These are phyloP conservation scores for Mycena polygramma DNA, from an alignment of 768 basidiomycete species.

Conservation along the genomic window DNA sequence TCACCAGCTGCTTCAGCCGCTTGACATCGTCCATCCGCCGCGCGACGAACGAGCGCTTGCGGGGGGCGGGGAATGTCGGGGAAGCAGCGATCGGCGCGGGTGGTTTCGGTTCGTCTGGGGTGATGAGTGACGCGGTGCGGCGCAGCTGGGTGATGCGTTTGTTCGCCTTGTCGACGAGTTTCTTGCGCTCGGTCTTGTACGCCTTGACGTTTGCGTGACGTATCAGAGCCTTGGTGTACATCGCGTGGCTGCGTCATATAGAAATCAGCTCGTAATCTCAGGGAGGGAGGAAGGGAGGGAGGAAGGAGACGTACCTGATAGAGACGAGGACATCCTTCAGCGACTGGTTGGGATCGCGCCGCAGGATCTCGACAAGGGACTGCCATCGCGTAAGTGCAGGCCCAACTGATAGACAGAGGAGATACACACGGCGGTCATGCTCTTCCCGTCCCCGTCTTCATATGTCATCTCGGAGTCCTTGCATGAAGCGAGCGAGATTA, in stretches of 20 bases:
- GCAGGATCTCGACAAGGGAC: slow-evolving; percentile 12
- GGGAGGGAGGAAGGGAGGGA: too few species aligned
- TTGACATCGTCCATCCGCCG: neutral
- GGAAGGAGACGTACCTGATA: neutral
- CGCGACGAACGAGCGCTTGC: too few species aligned
- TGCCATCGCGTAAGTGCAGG: neutral
- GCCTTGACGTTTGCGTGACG: neutral
- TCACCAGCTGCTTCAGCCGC: neutral
- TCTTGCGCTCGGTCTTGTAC: neutral
- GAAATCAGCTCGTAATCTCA: neutral
- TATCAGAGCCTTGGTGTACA: slow-evolving; percentile 6
- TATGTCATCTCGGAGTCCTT: neutral
- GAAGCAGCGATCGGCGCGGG: neutral
- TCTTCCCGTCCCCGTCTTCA: slow-evolving; percentile 9
- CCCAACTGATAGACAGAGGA: neutral
- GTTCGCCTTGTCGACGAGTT: neutral
- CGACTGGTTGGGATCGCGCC: slow-evolving; percentile 6
- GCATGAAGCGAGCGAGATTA: slow-evolving; percentile 16
- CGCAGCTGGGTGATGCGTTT: too few species aligned
- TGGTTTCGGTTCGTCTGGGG: neutral
- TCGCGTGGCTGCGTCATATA: slow-evolving; percentile 2
- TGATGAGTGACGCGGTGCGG: neutral
- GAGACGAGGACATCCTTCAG: neutral
- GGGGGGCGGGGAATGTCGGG: neutral
- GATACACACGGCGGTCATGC: slow-evolving; percentile 18